phyloP scores from a whole-genome alignment of 345 rosid species.

The Rhodomyrtus tomentosa region DNA sequence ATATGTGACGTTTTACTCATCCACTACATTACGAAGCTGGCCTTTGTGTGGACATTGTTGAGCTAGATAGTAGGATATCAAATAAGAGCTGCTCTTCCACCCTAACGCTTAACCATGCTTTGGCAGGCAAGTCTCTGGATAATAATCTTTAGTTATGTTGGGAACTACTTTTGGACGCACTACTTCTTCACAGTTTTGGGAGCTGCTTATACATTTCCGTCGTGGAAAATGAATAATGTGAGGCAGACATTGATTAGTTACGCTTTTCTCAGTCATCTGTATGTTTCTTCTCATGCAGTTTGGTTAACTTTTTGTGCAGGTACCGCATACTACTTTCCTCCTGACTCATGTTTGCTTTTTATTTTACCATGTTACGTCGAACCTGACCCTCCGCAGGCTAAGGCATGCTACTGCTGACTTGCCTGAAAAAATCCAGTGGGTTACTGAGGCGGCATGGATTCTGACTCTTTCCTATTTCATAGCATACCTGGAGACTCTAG shows the following conservation, averaged over 20 bases:
- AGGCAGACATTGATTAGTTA: slow-evolving; percentile 3
- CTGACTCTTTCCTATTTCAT: slow-evolving; percentile 87
- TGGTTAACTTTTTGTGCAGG: slow-evolving; percentile 31
- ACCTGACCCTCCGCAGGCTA: slow-evolving; percentile 85
- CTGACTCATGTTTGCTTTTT: slow-evolving; percentile 88
- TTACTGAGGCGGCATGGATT: slow-evolving; percentile 74
- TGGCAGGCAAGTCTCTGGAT: slow-evolving; percentile 92
- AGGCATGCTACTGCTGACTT: slow-evolving; percentile 50
- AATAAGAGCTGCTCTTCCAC: neutral
- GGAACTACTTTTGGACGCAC: slow-evolving; percentile 98
- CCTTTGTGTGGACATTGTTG: neutral
- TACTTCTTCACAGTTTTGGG: slow-evolving; percentile 95
- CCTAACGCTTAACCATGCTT: neutral
- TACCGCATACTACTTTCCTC: slow-evolving; percentile 96
- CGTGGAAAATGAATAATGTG: slow-evolving; percentile 98
- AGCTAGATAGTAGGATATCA: neutral
- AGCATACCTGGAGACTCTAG: slow-evolving; percentile 90
- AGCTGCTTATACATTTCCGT: slow-evolving; percentile 97
- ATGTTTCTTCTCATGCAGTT: neutral
- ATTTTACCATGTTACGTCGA: slow-evolving; percentile 84
- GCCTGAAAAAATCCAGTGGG: slow-evolving; percentile 61
- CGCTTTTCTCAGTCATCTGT: neutral
- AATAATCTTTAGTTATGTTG: slow-evolving; percentile 80
- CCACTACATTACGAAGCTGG: neutral
- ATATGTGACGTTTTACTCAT: neutral